These are phyloP conservation scores for Daldinia childiae DNA, from an alignment of 495 filamentous ascomycete genomes.

Conservation along the genomic window DNA sequence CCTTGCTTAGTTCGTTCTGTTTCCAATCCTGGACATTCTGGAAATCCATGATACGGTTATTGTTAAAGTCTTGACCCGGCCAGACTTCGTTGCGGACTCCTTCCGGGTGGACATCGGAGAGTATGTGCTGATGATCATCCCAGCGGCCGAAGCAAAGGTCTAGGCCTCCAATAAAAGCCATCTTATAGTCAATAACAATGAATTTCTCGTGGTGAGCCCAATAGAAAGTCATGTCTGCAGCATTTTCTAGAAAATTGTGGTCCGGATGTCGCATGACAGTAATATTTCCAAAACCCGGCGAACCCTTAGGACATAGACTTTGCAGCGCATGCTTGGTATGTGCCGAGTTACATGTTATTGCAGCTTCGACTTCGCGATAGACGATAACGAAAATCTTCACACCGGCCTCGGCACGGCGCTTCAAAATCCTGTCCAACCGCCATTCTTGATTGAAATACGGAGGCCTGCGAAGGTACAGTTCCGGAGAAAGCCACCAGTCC, in stretches of 20 bases:
- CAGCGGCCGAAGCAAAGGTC: constrained; percentile 97
- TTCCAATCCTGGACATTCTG: constrained; percentile 91
- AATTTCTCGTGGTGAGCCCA: constrained; percentile 99
- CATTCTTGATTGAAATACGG: constrained; percentile 84
- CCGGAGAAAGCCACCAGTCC: constrained; percentile 97
- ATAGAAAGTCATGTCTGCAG: constrained; percentile 95
- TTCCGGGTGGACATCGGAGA: constrained; percentile 87
- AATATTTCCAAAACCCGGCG: constrained; percentile 86
- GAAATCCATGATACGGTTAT: constrained; percentile 96
- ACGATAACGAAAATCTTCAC: constrained; percentile 96
- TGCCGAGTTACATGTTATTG: constrained; percentile 88
- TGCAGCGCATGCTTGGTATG: constrained; percentile 93
- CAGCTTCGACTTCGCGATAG: constrained; percentile 87
- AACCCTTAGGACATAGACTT: constrained; percentile 80
- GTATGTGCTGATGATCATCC: constrained; percentile 85
- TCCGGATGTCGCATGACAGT: constrained; percentile 91
- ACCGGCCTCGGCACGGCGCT: constrained; percentile 86
- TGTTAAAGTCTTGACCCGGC: constrained; percentile 96
- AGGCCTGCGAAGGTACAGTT: constrained; percentile 88
- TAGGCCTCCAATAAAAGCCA: constrained; percentile 92
- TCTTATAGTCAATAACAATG: constrained; percentile 87
- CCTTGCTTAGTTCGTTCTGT: constrained; percentile 89
- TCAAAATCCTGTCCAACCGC: constrained; percentile 86
- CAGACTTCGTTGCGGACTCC: constrained; percentile 86
- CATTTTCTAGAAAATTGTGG: constrained; percentile 94